Percentiles rank a stretch among this genome's conserved stretches.
These are phyloP conservation scores for Aspergillus indologenus DNA, from an alignment of 495 filamentous ascomycete genomes.

Conservation along the genomic window DNA sequence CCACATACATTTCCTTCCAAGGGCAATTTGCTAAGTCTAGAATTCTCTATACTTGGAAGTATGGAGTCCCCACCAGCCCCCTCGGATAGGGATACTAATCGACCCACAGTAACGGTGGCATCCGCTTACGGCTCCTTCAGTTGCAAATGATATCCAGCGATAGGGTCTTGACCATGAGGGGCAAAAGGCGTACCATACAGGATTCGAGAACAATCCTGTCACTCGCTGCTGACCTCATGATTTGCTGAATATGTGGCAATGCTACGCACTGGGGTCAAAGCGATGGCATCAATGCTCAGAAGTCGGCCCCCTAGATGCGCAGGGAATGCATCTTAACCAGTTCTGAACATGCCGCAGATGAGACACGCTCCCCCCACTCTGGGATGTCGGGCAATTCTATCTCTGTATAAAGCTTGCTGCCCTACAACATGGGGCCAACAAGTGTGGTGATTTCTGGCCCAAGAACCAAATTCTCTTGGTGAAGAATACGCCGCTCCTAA, in stretches of 20 bases:
- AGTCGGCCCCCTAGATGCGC: constrained; percentile 7
- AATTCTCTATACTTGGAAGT: constrained; percentile 4
- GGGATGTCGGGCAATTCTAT: neutral
- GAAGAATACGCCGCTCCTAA: constrained; percentile 5
- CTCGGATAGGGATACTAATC: neutral
- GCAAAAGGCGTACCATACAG: neutral
- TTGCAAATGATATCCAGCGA: neutral
- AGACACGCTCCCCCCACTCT: constrained; percentile 13
- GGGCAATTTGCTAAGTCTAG: constrained; percentile 6
- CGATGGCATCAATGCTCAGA: neutral
- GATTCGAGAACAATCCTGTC: constrained; percentile 1
- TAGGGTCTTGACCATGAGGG: neutral
- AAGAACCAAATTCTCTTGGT: neutral
- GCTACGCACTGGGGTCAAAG: constrained; percentile 12
- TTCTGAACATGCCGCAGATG: constrained; percentile 11
- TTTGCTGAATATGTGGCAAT: constrained; percentile 11
- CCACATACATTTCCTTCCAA: neutral
- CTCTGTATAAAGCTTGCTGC: constrained; percentile 17
- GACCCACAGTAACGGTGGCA: constrained; percentile 5
- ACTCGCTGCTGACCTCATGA: neutral
- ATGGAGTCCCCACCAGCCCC: neutral
- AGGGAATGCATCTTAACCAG: constrained; percentile 11
- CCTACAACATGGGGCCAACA: neutral
- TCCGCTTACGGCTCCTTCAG: neutral
- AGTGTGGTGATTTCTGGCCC: neutral